Conservation (phyloP, 306 rosid species). For the Quercus gilva region DNA sequence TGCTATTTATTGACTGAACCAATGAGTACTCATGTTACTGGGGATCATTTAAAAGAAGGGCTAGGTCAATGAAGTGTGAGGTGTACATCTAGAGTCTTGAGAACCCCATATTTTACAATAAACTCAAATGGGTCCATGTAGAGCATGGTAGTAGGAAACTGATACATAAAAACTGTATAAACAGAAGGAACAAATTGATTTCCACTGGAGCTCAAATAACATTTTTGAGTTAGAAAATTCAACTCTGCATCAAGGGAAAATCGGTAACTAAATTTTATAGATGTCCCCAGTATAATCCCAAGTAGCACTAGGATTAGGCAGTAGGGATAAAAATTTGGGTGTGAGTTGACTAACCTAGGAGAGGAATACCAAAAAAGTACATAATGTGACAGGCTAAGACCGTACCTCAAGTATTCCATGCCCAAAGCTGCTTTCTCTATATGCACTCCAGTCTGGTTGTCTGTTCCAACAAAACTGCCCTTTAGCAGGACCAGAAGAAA, state of each 20-base stretch:
- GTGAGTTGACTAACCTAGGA: background rate
- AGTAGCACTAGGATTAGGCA: background rate
- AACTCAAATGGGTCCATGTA: too few species aligned
- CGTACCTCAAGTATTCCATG: conserved; percentile 91
- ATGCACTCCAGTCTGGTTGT: conserved; percentile 95
- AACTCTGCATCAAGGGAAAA: background rate
- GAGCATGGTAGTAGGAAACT: too few species aligned
- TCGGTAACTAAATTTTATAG: background rate
- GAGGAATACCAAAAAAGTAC: background rate
- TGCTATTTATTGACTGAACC: too few species aligned
- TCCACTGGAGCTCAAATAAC: too few species aligned
- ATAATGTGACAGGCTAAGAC: conserved; percentile 3
- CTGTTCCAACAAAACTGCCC: conserved; percentile 80
- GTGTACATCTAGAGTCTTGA: too few species aligned
- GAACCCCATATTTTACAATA: too few species aligned
- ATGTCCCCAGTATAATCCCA: background rate
- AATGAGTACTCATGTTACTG: too few species aligned
- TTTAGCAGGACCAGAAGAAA: conserved; percentile 73
- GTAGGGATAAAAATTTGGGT: background rate
- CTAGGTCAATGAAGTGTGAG: too few species aligned
- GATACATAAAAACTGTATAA: too few species aligned
- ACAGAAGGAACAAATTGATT: too few species aligned
- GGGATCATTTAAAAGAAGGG: too few species aligned
- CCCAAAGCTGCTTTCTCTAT: conserved; percentile 97
- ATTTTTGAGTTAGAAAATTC: background rate